phyloP scores from a whole-genome alignment of 345 rosid genomes.

The Abelmoschus esculentus region DNA sequence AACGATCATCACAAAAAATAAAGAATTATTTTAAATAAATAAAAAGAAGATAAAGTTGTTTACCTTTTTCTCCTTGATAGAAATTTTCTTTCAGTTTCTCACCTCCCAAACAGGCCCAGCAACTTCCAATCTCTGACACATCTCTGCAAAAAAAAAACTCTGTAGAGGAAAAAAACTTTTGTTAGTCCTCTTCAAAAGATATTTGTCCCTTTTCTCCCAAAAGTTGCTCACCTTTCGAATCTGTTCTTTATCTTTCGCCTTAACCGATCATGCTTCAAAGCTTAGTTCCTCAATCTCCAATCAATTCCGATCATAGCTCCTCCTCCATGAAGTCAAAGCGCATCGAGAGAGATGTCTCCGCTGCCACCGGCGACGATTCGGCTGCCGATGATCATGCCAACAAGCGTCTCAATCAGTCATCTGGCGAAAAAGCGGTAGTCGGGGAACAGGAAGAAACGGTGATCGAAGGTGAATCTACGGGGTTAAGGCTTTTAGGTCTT shows the following conservation, averaged over 20 bases:
- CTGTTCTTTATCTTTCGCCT: slow-evolving; percentile 14
- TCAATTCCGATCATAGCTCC: slow-evolving; percentile 14
- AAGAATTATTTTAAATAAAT: not conserved
- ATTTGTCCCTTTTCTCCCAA: slow-evolving; percentile 35
- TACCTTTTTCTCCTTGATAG: slow-evolving; percentile 2
- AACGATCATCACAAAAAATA: slow-evolving; percentile 9
- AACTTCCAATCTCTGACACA: slow-evolving; percentile 25
- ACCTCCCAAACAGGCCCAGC: slow-evolving; percentile 11
- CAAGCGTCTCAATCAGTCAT: slow-evolving; percentile 37
- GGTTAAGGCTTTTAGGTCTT: slow-evolving; percentile 62
- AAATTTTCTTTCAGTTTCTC: not conserved
- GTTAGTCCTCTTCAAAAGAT: slow-evolving; percentile 16
- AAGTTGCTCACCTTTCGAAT: slow-evolving; percentile 34
- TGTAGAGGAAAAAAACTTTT: slow-evolving; percentile 14
- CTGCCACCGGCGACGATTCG: slow-evolving; percentile 17
- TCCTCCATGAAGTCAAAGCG: slow-evolving; percentile 61
- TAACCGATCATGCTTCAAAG: slow-evolving; percentile 53
- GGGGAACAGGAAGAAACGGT: slow-evolving; percentile 11
- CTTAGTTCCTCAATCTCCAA: slow-evolving; percentile 38
- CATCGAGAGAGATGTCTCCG: slow-evolving; percentile 24
- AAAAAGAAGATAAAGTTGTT: slow-evolving; percentile 6
- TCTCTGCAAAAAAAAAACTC: slow-evolving; percentile 4
- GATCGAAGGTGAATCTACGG: slow-evolving; percentile 39
- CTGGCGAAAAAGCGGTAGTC: slow-evolving; percentile 15
- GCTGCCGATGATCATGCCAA: slow-evolving; percentile 33